Percentiles rank a stretch among this genome's conserved stretches.
Evolutionary conservation across 257 asterid species (phyloP).

Genomic region (Gynochthodes officinalis): DNA sequence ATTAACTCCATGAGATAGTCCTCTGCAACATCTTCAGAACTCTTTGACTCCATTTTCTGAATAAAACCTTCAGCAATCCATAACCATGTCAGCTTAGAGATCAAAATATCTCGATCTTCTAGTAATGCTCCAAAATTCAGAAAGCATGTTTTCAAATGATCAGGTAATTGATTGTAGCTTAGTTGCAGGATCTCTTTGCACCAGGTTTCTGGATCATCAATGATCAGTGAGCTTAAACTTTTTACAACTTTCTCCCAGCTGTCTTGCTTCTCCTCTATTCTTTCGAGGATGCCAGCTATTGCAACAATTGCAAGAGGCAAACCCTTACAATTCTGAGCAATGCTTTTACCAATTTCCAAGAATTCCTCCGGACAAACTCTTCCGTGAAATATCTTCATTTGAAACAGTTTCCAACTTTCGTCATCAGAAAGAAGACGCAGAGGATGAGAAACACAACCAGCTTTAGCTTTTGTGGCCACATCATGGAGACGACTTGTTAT

Average conservation of each 20-base stretch:
- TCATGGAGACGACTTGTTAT: constrained; percentile 8
- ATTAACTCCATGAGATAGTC: constrained; percentile 6
- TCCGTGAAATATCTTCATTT: neutral
- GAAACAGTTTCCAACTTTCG: constrained; percentile 11
- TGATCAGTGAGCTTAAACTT: neutral
- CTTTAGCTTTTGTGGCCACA: neutral
- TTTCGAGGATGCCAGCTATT: neutral
- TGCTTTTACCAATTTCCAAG: neutral
- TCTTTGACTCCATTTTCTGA: neutral
- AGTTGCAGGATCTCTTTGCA: neutral
- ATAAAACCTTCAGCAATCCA: constrained; percentile 21
- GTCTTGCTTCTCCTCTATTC: neutral
- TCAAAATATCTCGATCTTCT: neutral
- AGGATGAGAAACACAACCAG: neutral
- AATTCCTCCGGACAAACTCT: neutral
- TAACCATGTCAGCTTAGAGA: neutral
- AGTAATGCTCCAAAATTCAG: constrained; percentile 11
- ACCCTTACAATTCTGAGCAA: constrained; percentile 5
- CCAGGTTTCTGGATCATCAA: neutral
- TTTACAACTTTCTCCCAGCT: neutral
- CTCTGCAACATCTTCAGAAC: neutral
- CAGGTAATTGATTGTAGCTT: constrained; percentile 14
- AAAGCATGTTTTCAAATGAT: constrained; percentile 3
- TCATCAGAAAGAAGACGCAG: neutral
- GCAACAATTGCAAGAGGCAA: constrained; percentile 15